Evolutionary conservation across 768 basidiomycete genomes (phyloP).

Genomic region (Termitomyces bulborhizus): DNA sequence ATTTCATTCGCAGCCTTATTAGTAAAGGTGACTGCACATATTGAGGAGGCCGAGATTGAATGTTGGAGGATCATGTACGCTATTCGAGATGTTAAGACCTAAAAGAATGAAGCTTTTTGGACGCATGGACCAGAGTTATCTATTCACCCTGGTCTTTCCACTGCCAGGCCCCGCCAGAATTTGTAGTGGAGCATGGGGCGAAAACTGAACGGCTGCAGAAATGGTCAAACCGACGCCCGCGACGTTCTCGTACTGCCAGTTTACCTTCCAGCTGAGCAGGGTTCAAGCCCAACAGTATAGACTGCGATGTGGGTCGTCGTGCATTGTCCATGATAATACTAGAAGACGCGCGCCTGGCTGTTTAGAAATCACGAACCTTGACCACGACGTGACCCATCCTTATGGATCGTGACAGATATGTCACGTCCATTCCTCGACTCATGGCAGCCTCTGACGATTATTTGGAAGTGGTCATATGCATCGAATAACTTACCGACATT

Average conservation of each 20-base stretch:
- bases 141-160: conserved; percentile 59
- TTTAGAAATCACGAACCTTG: not conserved
- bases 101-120: not conserved
- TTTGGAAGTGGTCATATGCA: no score
- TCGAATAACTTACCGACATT: no score
- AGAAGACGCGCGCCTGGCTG: no score
- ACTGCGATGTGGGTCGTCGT: conserved; percentile 35
- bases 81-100: conserved; percentile 65
- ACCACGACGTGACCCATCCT: not conserved
- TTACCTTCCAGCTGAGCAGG: conserved; percentile 12
- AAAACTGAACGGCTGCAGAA: conserved; percentile 56
- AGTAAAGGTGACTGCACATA: conserved; percentile 83
- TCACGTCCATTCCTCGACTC: no score
- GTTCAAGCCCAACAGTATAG: conserved; percentile 23
- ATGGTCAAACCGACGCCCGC: not conserved
- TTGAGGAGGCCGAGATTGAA: conserved; percentile 43
- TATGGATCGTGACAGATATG: not conserved
- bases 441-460: no score
- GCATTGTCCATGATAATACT: not conserved
- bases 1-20: conserved; percentile 91
- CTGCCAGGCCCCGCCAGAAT: conserved; percentile 78
- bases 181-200: conserved; percentile 60
- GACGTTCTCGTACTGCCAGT: conserved; percentile 13
- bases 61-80: conserved; percentile 57
- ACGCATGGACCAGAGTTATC: no score